These are phyloP conservation scores for Nakaseomyces uthaithaninus DNA, from an alignment of 1,139 yeast genomes.

Conservation along the genomic window DNA sequence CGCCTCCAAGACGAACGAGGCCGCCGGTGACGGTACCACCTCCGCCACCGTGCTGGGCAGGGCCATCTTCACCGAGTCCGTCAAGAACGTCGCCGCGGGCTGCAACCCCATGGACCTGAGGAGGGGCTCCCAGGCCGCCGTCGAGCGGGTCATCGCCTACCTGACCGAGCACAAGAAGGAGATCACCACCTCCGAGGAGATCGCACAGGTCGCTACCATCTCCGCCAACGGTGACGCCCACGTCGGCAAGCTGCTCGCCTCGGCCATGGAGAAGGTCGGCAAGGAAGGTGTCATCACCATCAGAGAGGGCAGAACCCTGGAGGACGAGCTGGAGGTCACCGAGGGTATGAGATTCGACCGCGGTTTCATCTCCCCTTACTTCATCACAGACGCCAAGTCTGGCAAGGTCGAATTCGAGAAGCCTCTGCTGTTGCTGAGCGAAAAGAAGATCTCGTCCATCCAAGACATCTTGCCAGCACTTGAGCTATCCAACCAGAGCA, in stretches of 20 bases:
- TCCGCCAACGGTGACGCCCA: conserved; percentile 96
- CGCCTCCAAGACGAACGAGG: conserved; percentile 95
- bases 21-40: conserved; percentile 99
- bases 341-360: conserved; percentile 99
- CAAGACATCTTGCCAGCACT: conserved; percentile 91
- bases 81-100: conserved; percentile 98
- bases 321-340: conserved; percentile 94
- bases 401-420: conserved; percentile 97
- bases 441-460: conserved; percentile 89
- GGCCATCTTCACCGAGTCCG: conserved; percentile 94
- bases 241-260: conserved; percentile 88
- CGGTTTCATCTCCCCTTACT: conserved; percentile 96
- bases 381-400: conserved; percentile 91
- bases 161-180: conserved; percentile 89
- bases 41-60: conserved; percentile 97
- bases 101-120: conserved; percentile 99
- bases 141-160: conserved; percentile 87
- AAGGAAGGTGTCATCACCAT: conserved; percentile 99
- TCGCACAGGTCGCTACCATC: conserved; percentile 97
- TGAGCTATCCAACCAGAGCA: conserved; percentile 86
- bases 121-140: conserved; percentile 98
- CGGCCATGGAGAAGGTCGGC: conserved; percentile 99
- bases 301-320: conserved; percentile 94
- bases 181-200: conserved; percentile 93
- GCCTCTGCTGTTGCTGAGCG: conserved; percentile 82